Conservation (phyloP, 345 rosid genomes). For the Eucalyptus melliodora region DNA sequence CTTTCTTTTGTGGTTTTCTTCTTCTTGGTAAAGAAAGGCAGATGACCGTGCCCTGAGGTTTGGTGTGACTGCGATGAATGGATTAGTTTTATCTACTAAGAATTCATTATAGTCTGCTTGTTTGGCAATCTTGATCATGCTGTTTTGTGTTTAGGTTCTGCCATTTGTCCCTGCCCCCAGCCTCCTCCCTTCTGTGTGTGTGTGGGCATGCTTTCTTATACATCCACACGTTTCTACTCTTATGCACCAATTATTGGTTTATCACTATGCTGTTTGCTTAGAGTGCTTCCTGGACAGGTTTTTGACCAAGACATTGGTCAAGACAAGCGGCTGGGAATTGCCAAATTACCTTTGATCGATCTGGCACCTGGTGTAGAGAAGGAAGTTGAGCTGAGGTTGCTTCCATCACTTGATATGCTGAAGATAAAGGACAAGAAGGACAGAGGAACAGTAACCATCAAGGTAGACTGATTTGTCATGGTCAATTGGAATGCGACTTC, state of each 20-base stretch:
- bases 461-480: constrained; percentile 26
- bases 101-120: not conserved
- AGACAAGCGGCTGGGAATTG: constrained; percentile 84
- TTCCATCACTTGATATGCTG: constrained; percentile 83
- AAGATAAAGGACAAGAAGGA: constrained; percentile 96
- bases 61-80: not conserved
- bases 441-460: constrained; percentile 70
- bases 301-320: constrained; percentile 87
- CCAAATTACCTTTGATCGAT: constrained; percentile 49
- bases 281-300: constrained; percentile 31
- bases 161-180: not conserved
- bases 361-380: constrained; percentile 39
- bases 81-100: not conserved
- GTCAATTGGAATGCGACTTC: not conserved
- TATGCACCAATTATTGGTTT: not conserved
- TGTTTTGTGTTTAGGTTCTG: not conserved
- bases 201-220: not conserved
- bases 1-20: not conserved
- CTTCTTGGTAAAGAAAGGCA: not conserved
- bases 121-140: not conserved
- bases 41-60: not conserved
- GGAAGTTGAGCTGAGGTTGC: constrained; percentile 53
- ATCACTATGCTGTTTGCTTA: not conserved
- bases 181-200: not conserved
- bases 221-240: not conserved